A percentile compares a stretch with the other conserved stretches of the same genome.
Conservation (phyloP, 129 eudicot species). For the Flaveria robusta region DNA sequence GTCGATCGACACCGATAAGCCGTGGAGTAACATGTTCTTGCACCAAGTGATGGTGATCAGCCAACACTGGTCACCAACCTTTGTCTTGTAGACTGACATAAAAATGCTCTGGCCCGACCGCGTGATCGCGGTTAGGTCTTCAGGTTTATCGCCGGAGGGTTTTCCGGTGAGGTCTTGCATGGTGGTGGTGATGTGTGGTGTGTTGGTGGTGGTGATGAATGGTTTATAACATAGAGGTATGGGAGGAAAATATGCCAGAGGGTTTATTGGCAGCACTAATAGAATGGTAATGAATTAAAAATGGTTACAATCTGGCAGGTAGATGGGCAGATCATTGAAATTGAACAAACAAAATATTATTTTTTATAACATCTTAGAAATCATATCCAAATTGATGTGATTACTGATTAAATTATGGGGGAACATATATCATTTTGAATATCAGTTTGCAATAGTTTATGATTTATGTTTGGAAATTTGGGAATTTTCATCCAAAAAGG, state of each 20-base stretch:
- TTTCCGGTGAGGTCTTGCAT: constrained; percentile 62
- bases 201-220: neutral
- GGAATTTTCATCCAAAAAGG: too few species aligned
- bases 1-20: constrained; percentile 74
- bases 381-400: neutral
- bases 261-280: constrained; percentile 59
- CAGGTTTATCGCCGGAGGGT: constrained; percentile 51
- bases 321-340: constrained; percentile 62
- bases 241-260: constrained; percentile 53
- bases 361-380: constrained; percentile 23
- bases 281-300: constrained; percentile 37
- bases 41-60: constrained; percentile 93
- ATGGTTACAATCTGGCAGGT: constrained; percentile 53
- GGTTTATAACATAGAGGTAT: constrained; percentile 28
- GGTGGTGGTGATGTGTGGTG: constrained; percentile 2
- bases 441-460: too few species aligned
- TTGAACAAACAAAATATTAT: constrained; percentile 35
- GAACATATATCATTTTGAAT: too few species aligned
- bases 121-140: constrained; percentile 56
- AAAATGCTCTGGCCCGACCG: constrained; percentile 78
- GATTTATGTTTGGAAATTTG: too few species aligned
- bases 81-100: constrained; percentile 74
- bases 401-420: too few species aligned
- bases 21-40: constrained; percentile 87
- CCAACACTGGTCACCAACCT: constrained; percentile 61